Base-by-base conservation (phyloP, 2,329 filamentous ascomycete genomes). In the Colletotrichum noveboracense region DNA sequence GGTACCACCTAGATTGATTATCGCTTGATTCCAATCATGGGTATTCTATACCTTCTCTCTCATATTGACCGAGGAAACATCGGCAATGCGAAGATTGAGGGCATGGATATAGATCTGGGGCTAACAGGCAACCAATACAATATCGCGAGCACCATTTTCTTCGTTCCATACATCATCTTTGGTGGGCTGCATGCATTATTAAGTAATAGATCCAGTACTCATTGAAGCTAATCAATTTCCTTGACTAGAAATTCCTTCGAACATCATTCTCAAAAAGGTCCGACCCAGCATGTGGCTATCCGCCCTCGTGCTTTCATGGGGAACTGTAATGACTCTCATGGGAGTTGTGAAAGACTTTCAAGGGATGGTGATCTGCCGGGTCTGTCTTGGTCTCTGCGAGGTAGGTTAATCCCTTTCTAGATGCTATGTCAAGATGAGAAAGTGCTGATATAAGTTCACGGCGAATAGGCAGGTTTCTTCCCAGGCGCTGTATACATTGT, bases 211-310 rank as follows among this genome's bases (percentile, higher is more conserved):
- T 16, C 7, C 9, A 43, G 18, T 6, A n/a, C 9, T 1, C 18
- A 43, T 43, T n/a, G 91, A 92, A 77, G 92, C 93, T 79, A 14
- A 38, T 60, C 5, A 28, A 38, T 60, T 10, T 32, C 7, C 16
- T 60, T 12, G 18, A n/a, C 7, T 28, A 66, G 64, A 66, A 48
- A 86, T 89, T 0, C 80, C 92, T 52, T 93, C 91, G 48, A 94
- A 94, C 78, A 83, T 93, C 34, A 81, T 94, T 18, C 88, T 94
- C 55, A 94, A 94, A 80, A 88, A 87, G 6, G 85, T 93, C 77
- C 82, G 83, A 8, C 88, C 87, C 0, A 82, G 83, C 9, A 48
- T 83, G n/a, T 85, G 81, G 80, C 79, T 87, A 12, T 81, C 82
- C 1, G 65, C 69, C 5, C 82, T 86, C 48, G 86, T 86, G 80